Conservation (phyloP, 805 yeast species). For the Dipodascopsis tothii region DNA sequence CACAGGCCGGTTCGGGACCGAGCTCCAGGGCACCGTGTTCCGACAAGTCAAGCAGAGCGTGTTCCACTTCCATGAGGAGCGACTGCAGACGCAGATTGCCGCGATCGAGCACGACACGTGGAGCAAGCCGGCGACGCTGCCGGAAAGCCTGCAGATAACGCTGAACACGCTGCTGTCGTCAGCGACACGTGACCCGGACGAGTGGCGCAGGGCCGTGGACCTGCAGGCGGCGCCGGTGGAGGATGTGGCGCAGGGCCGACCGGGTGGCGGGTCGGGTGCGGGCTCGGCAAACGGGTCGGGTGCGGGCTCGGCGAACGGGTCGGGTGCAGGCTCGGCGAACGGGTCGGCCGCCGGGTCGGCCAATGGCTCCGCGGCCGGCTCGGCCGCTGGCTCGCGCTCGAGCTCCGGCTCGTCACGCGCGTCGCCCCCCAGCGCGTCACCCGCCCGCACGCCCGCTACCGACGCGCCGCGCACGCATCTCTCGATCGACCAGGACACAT, state of each 20-base stretch:
- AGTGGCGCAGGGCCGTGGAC: background rate
- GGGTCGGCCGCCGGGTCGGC: no score
- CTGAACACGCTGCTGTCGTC: background rate
- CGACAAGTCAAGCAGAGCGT: conserved; percentile 58
- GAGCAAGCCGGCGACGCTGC: conserved; percentile 32
- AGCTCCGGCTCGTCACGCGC: background rate
- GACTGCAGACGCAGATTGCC: conserved; percentile 40
- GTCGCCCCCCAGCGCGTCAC: background rate
- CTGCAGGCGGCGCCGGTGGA: background rate
- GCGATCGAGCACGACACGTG: conserved; percentile 65
- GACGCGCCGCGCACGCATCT: background rate
- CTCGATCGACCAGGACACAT: background rate
- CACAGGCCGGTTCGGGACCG: conserved; percentile 56
- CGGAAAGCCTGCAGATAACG: background rate
- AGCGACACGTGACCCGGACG: conserved; percentile 1
- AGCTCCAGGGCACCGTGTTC: conserved; percentile 60
- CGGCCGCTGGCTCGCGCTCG: no score
- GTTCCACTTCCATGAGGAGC: conserved; percentile 46
- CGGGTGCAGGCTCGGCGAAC: no score
- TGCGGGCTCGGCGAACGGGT: no score
- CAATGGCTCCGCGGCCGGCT: no score
- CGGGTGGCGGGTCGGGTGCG: no score
- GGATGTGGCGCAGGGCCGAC: no score
- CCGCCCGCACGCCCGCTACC: background rate
- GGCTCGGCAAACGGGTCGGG: no score